Evolutionary conservation across 768 basidiomycete species (phyloP), one percentile per base, ranked within the genome.

Genomic region (Russula dissimulans): DNA sequence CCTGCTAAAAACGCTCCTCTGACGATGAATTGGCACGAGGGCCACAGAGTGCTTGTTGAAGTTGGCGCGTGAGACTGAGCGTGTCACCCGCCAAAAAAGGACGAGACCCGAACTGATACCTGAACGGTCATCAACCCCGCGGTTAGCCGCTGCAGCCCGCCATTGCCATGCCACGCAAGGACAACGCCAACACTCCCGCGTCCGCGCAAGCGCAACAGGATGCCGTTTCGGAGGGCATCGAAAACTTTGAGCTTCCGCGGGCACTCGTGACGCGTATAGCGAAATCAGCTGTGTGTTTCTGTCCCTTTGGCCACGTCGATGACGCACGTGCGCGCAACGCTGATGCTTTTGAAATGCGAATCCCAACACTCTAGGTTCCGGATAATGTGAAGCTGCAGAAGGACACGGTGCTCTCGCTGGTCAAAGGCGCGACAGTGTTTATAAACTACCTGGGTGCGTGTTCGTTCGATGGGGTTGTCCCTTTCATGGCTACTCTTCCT

Each of bases 351-450:
- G 2, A 26, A 26, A 26, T 26, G 22, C 22, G 42, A 47, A 9
- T 11, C 5, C 10, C 43, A 9, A 2, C 5, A 46, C 14, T 6
- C 0, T 50, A 95, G 94, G 74, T 95, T 3, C 91, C 92, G 6
- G 86, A 91, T 0, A 86, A 84, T 65, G 81, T 86, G 12, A 95
- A 95, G 69, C 72, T 97, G 57, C 89, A 93, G 67, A 95, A 94
- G 63, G 95, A 97, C 60, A 89, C 90, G 0, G 84, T 94, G 0
- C 71, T 89, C 1, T 90, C 92, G 12, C 77, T 97, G 10, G 79
- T 89, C 14, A 94, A 94, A 69, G 87, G 87, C 34, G 91, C 94
- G 4, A 95, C 95, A 0, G 88, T 97, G 54, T 98, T 97, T 71
- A 94, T 99, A 66, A 95, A 89, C 71, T 95, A 94, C 67, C 77